Evolutionary conservation across 83 land plant species (phyloP).

Genomic region (Picea mariana): DNA sequence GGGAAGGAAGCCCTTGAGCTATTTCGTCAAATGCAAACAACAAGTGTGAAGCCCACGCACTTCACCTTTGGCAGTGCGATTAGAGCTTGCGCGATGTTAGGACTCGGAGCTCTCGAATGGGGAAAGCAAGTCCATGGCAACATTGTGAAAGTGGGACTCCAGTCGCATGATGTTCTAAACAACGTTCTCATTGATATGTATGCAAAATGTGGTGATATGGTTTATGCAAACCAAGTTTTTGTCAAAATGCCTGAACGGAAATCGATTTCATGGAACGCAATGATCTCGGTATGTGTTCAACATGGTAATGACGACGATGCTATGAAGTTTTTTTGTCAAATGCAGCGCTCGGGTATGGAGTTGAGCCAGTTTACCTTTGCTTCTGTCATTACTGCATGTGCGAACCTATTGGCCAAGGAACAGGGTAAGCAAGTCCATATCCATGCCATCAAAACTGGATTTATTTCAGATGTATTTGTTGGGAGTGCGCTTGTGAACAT

Average conservation of each 20-base stretch:
- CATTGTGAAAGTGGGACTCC: not conserved
- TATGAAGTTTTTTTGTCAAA: conserved; percentile 8
- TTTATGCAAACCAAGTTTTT: conserved; percentile 12
- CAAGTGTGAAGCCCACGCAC: not conserved
- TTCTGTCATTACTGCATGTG: conserved; percentile 9
- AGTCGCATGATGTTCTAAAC: not conserved
- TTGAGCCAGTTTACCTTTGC: conserved; percentile 16
- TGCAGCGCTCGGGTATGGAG: conserved; percentile 15
- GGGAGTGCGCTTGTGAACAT: conserved; percentile 21
- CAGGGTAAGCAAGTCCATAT: conserved; percentile 12
- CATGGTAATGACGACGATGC: not conserved
- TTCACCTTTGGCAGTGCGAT: conserved; percentile 9
- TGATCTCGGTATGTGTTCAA: not conserved
- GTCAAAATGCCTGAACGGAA: conserved; percentile 7
- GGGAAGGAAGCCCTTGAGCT: conserved; percentile 4
- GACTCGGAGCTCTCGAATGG: not conserved
- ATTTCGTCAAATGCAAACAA: conserved; percentile 10
- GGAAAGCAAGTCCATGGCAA: conserved; percentile 12
- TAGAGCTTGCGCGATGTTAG: not conserved
- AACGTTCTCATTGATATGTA: conserved; percentile 19
- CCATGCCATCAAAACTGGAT: conserved; percentile 7
- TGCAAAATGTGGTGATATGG: conserved; percentile 14
- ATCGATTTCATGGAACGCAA: conserved; percentile 6
- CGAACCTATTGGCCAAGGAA: not conserved
- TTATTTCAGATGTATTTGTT: not conserved